Evolutionary conservation across 306 rosid species (phyloP), one percentile per base, ranked within the genome.

Genomic region (Corylus americana): DNA sequence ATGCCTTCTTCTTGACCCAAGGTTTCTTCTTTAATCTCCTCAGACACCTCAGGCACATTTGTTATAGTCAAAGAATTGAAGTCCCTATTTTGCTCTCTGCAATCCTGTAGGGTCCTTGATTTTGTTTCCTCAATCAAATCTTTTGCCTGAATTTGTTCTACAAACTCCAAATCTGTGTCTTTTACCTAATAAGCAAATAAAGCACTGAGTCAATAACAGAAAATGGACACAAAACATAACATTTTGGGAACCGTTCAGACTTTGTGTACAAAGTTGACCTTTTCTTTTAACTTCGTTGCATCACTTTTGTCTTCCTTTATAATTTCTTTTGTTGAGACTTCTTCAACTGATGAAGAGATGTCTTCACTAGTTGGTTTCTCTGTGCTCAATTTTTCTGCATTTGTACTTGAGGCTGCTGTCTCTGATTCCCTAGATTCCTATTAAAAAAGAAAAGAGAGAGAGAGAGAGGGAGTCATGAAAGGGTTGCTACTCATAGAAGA

Each of bases 201-300:
- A 35, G 29, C 57, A 73, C 14, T 50, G 48, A 42, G 50, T 31
- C 16, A 66, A 20, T 17, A 25, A 55, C 20, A 35, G 16, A 70
- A 55, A 71, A 54, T 39, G 27, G 13, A 64, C 42, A 44, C 18
- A 70, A 7, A 55, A 16, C n/a, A 12, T 13, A 78, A 81, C 22
- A 48, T 64, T 64, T 25, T 9, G 45, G 71, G 71, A 74, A 11
- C 2, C 27, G 74, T 61, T 58, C 9, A 35, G 35, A 74, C 63
- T 37, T 79, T 2, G 13, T 74, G 22, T 31, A 20, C 22, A 49
- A 42, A 77, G 35, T 78, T 67, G 55, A 82, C 84, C 84, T 85
- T 78, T 64, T 81, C 45, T 12, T 76, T 71, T 45, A 55, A 47
- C 20, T 54, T 61, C 27, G n/a, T 13, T 22, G 8, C 62, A 14